A percentile compares a stretch with the other conserved stretches of the same genome.
phyloP scores from a whole-genome alignment of 208 protist genomes.

The Balamuthia mandrillaris region DNA sequence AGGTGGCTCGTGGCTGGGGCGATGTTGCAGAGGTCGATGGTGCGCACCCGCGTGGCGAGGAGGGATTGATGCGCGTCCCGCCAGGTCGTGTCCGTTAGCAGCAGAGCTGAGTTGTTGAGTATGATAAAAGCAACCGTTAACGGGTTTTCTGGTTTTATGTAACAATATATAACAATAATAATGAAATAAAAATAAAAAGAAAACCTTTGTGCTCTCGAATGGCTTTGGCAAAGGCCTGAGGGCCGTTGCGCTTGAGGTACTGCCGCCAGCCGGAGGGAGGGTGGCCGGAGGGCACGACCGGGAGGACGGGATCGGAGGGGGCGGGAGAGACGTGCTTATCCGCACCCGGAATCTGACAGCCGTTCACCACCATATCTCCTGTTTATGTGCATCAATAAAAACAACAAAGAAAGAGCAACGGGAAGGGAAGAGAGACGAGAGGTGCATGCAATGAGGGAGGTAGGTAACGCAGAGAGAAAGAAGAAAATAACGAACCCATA shows the following conservation, averaged over 20 bases:
- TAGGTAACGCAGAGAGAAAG: no score
- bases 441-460: no score
- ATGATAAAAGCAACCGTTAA: no score
- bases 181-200: conserved; percentile 27
- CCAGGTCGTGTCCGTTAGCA: conserved; percentile 85
- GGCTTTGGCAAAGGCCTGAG: conserved; percentile 65
- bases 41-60: conserved; percentile 83
- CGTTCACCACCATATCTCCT: no score
- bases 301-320: no score
- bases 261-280: conserved; percentile 16
- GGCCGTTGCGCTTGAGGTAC: conserved; percentile 43
- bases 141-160: neutral
- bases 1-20: conserved; percentile 66
- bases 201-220: conserved; percentile 49
- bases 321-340: no score
- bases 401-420: no score
- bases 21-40: conserved; percentile 75
- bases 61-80: conserved; percentile 84
- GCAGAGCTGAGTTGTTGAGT: no score
- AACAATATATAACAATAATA: conserved; percentile 7
- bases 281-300: neutral
- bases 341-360: no score
- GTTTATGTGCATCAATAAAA: no score
- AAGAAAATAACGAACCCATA: no score
- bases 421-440: no score